Evolutionary conservation across 345 rosid genomes (phyloP).

Genomic region (Zanthoxylum bungeanum): DNA sequence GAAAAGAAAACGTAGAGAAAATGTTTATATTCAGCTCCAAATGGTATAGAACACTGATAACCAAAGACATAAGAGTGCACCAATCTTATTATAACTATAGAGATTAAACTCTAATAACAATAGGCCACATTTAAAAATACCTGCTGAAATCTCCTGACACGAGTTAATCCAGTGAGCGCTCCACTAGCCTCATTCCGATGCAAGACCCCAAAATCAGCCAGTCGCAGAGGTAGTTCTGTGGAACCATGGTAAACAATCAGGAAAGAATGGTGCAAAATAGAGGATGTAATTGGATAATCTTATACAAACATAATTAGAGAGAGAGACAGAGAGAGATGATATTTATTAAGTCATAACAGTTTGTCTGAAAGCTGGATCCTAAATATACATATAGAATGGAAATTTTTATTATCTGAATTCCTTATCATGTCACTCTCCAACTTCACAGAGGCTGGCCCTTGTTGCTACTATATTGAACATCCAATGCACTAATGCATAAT

Average conservation of each 20-base stretch:
- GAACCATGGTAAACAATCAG: constrained; percentile 8
- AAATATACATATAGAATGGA: background rate
- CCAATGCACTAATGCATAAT: background rate
- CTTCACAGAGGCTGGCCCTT: too few species aligned
- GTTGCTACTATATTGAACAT: too few species aligned
- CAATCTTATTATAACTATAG: background rate
- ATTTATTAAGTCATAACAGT: background rate
- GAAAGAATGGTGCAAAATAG: background rate
- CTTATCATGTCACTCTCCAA: background rate
- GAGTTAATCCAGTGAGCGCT: constrained; percentile 92
- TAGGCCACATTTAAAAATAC: constrained; percentile 30
- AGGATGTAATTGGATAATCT: background rate
- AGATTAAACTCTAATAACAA: background rate
- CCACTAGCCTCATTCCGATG: constrained; percentile 99
- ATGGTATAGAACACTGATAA: background rate
- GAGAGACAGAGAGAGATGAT: background rate
- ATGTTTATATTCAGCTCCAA: constrained; percentile 1
- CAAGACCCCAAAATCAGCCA: constrained; percentile 96
- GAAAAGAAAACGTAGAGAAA: background rate
- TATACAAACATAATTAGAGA: background rate
- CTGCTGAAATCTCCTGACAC: constrained; percentile 98
- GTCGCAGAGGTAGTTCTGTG: constrained; percentile 86
- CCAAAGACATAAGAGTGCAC: background rate
- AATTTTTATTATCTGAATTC: background rate
- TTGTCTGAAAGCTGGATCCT: background rate